Percentiles rank a stretch among this genome's conserved stretches.
Evolutionary conservation across 306 rosid genomes (phyloP).

Genomic region (Gleditsia sinensis): DNA sequence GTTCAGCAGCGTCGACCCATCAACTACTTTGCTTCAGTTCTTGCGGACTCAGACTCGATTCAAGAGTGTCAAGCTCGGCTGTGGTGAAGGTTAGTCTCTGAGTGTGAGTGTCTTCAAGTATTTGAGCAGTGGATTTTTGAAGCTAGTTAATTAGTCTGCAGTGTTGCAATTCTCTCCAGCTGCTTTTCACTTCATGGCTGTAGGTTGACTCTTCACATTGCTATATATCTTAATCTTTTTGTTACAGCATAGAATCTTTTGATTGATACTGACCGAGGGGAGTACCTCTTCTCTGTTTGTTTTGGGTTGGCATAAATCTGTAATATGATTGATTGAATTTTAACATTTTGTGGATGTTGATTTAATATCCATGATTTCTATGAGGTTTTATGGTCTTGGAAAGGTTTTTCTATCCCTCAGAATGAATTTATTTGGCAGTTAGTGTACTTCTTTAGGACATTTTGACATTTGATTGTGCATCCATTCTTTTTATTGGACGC

Average conservation of each 20-base stretch:
- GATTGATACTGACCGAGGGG: not conserved
- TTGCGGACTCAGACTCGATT: no score
- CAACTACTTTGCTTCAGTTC: no score
- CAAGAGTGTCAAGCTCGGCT: slow-evolving; percentile 72
- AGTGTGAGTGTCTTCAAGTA: not conserved
- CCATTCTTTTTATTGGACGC: not conserved
- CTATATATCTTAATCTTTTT: not conserved
- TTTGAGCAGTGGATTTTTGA: not conserved
- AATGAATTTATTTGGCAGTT: not conserved
- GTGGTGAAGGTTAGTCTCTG: slow-evolving; percentile 66
- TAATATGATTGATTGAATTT: not conserved
- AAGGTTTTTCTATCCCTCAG: not conserved
- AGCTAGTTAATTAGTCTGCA: not conserved
- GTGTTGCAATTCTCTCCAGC: not conserved
- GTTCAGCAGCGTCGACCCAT: no score
- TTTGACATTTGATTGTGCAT: not conserved
- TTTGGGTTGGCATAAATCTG: no score
- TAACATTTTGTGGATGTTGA: not conserved
- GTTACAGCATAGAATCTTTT: not conserved
- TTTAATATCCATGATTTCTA: not conserved
- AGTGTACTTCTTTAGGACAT: not conserved
- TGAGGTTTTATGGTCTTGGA: slow-evolving; percentile 9
- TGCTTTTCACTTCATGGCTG: not conserved
- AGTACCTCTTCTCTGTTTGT: no score
- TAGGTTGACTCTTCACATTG: not conserved